Base-by-base conservation (phyloP, 2,329 filamentous ascomycete genomes). In the Cryphonectria nitschkei region DNA sequence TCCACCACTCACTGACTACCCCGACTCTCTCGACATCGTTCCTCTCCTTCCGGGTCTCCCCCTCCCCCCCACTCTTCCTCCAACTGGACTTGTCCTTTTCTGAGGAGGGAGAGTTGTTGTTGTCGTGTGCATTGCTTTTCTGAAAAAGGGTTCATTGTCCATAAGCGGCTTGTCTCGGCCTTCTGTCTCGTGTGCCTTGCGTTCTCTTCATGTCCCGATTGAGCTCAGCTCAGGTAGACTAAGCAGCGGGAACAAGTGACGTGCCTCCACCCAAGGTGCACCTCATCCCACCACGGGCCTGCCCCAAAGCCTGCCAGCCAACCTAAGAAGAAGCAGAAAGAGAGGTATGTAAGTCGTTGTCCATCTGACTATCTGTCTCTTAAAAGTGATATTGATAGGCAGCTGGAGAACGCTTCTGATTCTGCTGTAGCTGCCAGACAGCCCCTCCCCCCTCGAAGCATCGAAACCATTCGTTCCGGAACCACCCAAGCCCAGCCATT, bases 241-340 rank as follows among this genome's bases (percentile, higher is more conserved):
- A 37, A 34, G 58, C 58, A 39, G 62, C 62, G 62, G 62, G 41
- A 65, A 65, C 62, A 46, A 65, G 62, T 65, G 62, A 65, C 62
- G 62, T 65, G 62, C 62, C 62, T 52, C 62, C 39, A 65, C n/a
- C 41, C 29, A 14, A 46, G 62, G 41, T 52, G 41, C 62, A 65
- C 29, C 62, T 46, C 62, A 46, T 65, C 39, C 39, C 41, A 50
- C 16, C 29, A 22, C n/a, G n/a, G n/a, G 60, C 34, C 34, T 7
- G 61, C 16, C 61, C 61, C 41, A 39, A 34, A 34, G 22, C 41
- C 46, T n/a, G 46, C 19, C 46, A 50, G 46, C 46, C 46, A 50
- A 19, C 46, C 46, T 50, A 50, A 41, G 39, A 14, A 41, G 39
- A 56, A 29, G 54, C 4, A 32, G 26, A 56, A 16, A 16, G 29